A percentile compares a stretch with the other conserved stretches of the same genome.
Conservation (phyloP, 495 filamentous ascomycete species). For the Schizothecium vesticola region DNA sequence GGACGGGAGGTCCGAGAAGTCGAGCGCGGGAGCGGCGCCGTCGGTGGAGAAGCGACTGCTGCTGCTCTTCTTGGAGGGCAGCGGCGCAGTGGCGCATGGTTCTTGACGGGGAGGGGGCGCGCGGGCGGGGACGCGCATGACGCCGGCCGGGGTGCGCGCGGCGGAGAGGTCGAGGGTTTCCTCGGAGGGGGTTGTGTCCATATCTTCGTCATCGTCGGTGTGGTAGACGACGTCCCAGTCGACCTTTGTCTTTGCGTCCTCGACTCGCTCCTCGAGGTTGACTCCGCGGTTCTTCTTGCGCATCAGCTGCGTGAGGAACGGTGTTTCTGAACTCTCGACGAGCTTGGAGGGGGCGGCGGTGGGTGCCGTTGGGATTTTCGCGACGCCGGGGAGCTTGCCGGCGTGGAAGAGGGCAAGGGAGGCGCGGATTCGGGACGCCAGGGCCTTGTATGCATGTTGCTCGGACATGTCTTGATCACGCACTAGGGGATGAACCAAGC, state of each 20-base stretch:
- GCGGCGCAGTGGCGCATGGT: slow-evolving; percentile 37
- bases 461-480: slow-evolving; percentile 52
- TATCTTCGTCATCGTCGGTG: slow-evolving; percentile 46
- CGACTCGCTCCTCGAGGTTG: slow-evolving; percentile 57
- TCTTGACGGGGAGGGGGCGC: slow-evolving; percentile 42
- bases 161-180: slow-evolving; percentile 19
- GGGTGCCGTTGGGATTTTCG: slow-evolving; percentile 31
- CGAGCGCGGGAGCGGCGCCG: neutral
- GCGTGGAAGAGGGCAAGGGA: slow-evolving; percentile 42
- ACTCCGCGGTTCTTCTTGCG: slow-evolving; percentile 57
- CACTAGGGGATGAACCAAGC: slow-evolving; percentile 66
- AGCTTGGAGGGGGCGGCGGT: slow-evolving; percentile 36
- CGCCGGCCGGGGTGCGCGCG: slow-evolving; percentile 32
- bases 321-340: slow-evolving; percentile 60
- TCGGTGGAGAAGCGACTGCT: slow-evolving; percentile 40
- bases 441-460: slow-evolving; percentile 47
- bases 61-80: slow-evolving; percentile 32
- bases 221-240: slow-evolving; percentile 46
- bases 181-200: slow-evolving; percentile 25
- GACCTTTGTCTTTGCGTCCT: slow-evolving; percentile 50
- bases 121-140: slow-evolving; percentile 53
- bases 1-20: slow-evolving; percentile 29
- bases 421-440: slow-evolving; percentile 42
- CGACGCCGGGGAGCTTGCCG: slow-evolving; percentile 42
- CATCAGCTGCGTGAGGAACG: slow-evolving; percentile 69